A percentile compares a stretch with the other conserved stretches of the same genome.
Conservation (phyloP, 2,329 filamentous ascomycete genomes). For the Alternaria brassicicola region DNA sequence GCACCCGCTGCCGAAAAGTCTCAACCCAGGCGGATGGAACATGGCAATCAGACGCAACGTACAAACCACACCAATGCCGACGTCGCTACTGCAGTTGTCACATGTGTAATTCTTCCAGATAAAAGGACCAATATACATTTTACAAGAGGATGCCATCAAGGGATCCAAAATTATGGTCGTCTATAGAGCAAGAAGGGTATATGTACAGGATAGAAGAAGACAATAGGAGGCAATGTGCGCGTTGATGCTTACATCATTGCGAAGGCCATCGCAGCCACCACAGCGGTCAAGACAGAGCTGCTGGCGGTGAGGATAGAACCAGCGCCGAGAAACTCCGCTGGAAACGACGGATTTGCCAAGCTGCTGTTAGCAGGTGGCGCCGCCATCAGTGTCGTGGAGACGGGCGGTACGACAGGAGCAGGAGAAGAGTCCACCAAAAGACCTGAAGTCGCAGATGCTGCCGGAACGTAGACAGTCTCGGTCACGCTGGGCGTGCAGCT, state of each 20-base stretch:
- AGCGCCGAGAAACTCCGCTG: constrained; percentile 32
- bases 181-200: constrained; percentile 14
- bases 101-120: not conserved
- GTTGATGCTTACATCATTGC: constrained; percentile 27
- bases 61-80: not conserved
- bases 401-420: constrained; percentile 14
- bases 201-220: constrained; percentile 10
- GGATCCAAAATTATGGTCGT: constrained; percentile 1
- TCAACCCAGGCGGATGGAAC: not conserved
- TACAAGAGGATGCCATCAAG: not conserved
- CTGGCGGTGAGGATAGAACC: constrained; percentile 17
- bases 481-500: constrained; percentile 32
- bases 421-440: constrained; percentile 3
- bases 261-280: constrained; percentile 25
- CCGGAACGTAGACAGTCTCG: constrained; percentile 34
- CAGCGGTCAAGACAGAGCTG: constrained; percentile 28
- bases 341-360: constrained; percentile 18
- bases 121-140: constrained; percentile 4
- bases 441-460: constrained; percentile 10
- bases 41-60: not conserved
- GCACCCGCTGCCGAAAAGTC: not conserved
- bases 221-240: constrained; percentile 14
- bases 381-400: constrained; percentile 19
- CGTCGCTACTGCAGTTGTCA: not conserved
- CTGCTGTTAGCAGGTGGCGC: constrained; percentile 36